Conservation (phyloP, 345 rosid genomes). For the Noccaea bulbosa region DNA sequence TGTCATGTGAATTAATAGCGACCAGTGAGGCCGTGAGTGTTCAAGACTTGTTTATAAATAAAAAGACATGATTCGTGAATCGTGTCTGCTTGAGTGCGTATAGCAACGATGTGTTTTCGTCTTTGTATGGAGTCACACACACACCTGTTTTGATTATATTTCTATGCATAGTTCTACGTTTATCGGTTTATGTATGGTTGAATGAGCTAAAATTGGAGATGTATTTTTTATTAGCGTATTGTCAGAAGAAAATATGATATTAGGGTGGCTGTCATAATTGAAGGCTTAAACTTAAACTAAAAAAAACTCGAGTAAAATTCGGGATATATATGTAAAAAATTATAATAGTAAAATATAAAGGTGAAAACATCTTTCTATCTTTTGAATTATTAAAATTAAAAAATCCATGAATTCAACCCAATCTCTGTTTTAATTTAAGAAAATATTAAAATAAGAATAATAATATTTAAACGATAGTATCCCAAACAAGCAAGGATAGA, state of each 20-base stretch:
- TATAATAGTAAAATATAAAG: too few relatives aligned
- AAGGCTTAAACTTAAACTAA: too few relatives aligned
- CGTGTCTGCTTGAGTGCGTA: constrained; percentile 37
- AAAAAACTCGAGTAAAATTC: too few relatives aligned
- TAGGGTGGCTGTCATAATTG: neutral
- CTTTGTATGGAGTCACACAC: constrained; percentile 23
- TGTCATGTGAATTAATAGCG: constrained; percentile 9
- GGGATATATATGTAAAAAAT: too few relatives aligned
- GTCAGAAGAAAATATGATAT: constrained; percentile 9
- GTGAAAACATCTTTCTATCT: too few relatives aligned
- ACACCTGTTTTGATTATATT: constrained; percentile 6
- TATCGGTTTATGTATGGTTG: too few relatives aligned
- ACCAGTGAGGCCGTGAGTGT: constrained; percentile 8
- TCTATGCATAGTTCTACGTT: neutral
- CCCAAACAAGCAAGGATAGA: neutral
- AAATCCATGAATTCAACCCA: too few relatives aligned
- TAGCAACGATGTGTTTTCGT: constrained; percentile 19
- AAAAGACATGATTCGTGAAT: constrained; percentile 26
- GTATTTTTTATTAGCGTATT: neutral
- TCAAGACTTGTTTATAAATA: constrained; percentile 22
- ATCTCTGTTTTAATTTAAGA: too few relatives aligned
- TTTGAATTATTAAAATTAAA: too few relatives aligned
- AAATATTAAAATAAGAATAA: too few relatives aligned
- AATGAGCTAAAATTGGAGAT: neutral
- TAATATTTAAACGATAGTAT: too few relatives aligned